Evolutionary conservation across 805 yeast species (phyloP).

Genomic region (Starmerella sp.): DNA sequence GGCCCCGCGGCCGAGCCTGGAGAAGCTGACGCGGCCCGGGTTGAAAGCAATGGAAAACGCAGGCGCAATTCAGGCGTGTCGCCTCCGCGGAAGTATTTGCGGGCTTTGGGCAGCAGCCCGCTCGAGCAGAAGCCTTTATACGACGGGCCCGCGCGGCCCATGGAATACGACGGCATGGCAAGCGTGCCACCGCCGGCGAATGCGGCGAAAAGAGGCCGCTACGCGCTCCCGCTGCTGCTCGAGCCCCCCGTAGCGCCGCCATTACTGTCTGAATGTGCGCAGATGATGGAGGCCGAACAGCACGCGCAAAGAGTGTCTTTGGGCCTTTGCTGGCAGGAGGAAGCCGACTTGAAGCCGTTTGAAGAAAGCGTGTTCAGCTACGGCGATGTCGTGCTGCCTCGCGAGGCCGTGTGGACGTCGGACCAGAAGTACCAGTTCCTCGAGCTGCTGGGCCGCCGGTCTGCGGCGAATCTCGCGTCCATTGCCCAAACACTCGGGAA

Average conservation of each 20-base stretch:
- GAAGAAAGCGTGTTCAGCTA: neutral
- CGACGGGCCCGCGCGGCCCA: neutral
- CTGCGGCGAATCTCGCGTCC: conserved; percentile 3
- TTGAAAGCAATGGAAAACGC: neutral
- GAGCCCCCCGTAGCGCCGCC: neutral
- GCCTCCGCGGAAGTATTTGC: neutral
- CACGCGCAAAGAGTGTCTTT: conserved; percentile 6
- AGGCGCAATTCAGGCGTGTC: neutral
- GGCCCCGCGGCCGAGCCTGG: neutral
- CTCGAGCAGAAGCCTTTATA: neutral
- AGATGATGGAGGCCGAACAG: conserved; percentile 3
- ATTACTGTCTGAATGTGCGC: neutral
- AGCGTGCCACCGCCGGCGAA: neutral
- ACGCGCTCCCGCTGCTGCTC: neutral
- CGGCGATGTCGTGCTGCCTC: neutral
- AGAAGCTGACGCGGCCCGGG: neutral
- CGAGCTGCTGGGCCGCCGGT: conserved; percentile 18
- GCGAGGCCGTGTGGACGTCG: conserved; percentile 11
- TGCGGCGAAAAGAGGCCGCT: neutral
- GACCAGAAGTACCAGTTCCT: conserved; percentile 15
- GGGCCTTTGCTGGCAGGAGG: conserved; percentile 11
- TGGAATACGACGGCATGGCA: neutral
- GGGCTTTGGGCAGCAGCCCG: no score
- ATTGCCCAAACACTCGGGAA: conserved; percentile 16
- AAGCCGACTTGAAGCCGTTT: neutral